Evolutionary conservation across 2,329 filamentous ascomycete genomes (phyloP), one percentile per base, ranked within the genome.

Genomic region (Penicillium sp.): DNA sequence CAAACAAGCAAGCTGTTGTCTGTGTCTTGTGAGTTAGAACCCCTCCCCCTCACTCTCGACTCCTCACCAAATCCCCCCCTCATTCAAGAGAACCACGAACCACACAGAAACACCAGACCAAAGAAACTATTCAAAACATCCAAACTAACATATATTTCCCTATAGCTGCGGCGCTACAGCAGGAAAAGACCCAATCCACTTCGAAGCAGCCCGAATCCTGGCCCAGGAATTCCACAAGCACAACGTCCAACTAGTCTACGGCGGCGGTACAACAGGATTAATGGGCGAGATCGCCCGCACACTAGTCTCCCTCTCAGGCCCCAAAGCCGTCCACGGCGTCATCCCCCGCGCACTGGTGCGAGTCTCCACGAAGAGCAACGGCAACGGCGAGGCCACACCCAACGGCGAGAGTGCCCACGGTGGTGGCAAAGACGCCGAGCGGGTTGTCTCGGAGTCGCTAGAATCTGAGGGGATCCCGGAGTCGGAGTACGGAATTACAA

Each of bases 251-350:
- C 85, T 99, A 42, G 92, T 97, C 61, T 99, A 97, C 75, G 94
- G 94, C 64, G 94, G 94, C 64, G 94, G 94, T 68, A 97, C 93
- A 2, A 86, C 91, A 35, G 94, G 94, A 9, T 83, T 99, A 44
- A 99, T 99, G 94, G 94, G 94, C 69, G 92, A 97, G 71, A 76
- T 97, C 11, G 91, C 94, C 44, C 88, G 88, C 67, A 92, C 90
- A 0, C 86, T 99, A 26, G 91, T 95, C 63, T 82, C 88, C 0
- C 85, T 97, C 59, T 86, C 87, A 5, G 93, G 94, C 2, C 90
- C 92, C 0, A 74, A 86, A 49, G 78, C 88, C 12, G 94, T 97
- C 15, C 93, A 97, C 77, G 94, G 94, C 69, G 89, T 99, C 72
- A 97, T 99, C 67, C 94, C 94, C 5, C 84, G 88, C 49, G 89